phyloP scores from a whole-genome alignment of 345 rosid genomes.

The Brassica nigra region DNA sequence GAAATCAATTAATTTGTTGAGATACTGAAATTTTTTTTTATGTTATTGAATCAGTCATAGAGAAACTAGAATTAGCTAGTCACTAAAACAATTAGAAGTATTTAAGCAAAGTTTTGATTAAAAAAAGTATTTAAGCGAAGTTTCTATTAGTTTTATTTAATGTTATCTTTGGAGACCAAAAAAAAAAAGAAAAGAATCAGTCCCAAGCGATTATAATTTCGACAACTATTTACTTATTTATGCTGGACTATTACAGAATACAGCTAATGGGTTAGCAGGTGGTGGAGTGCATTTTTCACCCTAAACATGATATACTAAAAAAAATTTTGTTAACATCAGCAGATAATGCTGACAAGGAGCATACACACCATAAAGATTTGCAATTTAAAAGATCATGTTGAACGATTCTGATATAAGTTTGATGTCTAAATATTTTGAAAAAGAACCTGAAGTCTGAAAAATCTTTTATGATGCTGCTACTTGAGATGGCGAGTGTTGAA shows the following conservation, averaged over 20 bases:
- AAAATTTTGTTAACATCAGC: background rate
- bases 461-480: too few species aligned
- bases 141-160: background rate
- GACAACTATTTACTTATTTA: background rate
- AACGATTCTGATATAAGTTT: background rate
- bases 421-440: too few species aligned
- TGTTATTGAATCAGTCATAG: background rate
- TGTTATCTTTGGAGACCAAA: background rate
- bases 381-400: background rate
- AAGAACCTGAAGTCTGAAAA: too few species aligned
- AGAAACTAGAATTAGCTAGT: background rate
- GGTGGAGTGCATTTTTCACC: background rate
- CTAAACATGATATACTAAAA: background rate
- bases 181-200: background rate
- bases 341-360: background rate
- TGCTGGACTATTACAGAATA: background rate
- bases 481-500: too few species aligned
- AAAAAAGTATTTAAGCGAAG: background rate
- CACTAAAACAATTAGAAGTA: background rate
- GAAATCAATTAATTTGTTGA: background rate
- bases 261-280: background rate
- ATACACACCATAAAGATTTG: background rate
- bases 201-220: background rate
- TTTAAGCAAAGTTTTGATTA: too few species aligned
- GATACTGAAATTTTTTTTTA: background rate